Conservation (phyloP, 2,329 filamentous ascomycete species). For the Aspergillus latus region DNA sequence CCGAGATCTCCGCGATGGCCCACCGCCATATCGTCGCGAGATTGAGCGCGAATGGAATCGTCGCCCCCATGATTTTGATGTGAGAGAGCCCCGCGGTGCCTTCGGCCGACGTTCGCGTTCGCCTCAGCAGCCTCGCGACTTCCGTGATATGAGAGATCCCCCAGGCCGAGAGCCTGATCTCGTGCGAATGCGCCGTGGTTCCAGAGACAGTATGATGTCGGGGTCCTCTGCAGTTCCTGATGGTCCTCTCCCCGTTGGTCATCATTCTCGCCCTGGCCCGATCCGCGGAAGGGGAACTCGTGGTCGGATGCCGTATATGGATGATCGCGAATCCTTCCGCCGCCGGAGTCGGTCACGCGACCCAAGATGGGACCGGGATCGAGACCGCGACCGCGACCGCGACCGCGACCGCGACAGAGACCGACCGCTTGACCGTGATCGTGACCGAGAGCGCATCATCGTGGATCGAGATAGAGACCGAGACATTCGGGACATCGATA, state of each 20-base stretch:
- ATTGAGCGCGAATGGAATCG: constrained; percentile 48
- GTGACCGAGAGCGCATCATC: constrained; percentile 17
- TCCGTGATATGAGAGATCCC: constrained; percentile 40
- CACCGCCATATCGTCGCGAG: constrained; percentile 41
- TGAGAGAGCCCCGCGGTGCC: constrained; percentile 43
- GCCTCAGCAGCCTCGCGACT: constrained; percentile 40
- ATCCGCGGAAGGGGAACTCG: constrained; percentile 42
- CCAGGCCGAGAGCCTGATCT: constrained; percentile 40
- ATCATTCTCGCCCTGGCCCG: constrained; percentile 38
- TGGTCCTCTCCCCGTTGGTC: constrained; percentile 34
- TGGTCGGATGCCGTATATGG: constrained; percentile 38
- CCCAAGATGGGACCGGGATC: constrained; percentile 42
- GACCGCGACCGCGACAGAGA: constrained; percentile 34
- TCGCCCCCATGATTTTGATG: constrained; percentile 49
- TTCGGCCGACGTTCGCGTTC: constrained; percentile 48
- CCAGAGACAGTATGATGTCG: constrained; percentile 44
- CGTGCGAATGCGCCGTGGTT: constrained; percentile 44
- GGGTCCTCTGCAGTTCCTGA: constrained; percentile 39
- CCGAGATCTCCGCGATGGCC: constrained; percentile 43
- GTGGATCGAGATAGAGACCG: too few species aligned
- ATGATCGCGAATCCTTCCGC: constrained; percentile 44
- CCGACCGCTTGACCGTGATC: constrained; percentile 29
- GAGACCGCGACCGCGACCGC: constrained; percentile 39
- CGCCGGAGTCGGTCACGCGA: constrained; percentile 48
- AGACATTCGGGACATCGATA: constrained; percentile 9